Percentiles rank a stretch among this genome's conserved stretches.
Conservation (phyloP, 805 yeast species). For the Wickerhamiella australiensis region DNA sequence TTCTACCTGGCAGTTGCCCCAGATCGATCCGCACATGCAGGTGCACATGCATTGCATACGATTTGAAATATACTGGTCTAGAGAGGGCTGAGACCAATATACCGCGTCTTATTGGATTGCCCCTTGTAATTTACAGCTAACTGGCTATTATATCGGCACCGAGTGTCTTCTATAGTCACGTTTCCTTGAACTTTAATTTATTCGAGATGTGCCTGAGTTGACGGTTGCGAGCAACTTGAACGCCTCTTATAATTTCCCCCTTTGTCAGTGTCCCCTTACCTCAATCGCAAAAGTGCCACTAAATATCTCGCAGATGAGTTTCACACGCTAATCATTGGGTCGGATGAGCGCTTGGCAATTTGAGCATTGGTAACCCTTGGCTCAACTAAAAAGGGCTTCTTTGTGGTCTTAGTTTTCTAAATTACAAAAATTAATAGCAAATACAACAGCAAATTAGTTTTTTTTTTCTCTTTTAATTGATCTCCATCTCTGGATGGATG, state of each 20-base stretch:
- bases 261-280: too few relatives aligned
- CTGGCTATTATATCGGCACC: too few relatives aligned
- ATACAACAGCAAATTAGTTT: not conserved
- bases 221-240: too few relatives aligned
- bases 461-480: not conserved
- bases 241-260: too few relatives aligned
- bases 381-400: not conserved
- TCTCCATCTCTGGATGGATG: not conserved
- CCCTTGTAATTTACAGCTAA: not conserved
- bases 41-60: conserved; percentile 1
- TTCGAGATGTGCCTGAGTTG: too few relatives aligned
- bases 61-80: not conserved
- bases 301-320: too few relatives aligned
- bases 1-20: not conserved
- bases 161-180: too few relatives aligned
- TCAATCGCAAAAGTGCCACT: too few relatives aligned
- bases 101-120: not conserved
- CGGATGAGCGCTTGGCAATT: too few relatives aligned
- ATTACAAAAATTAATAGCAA: not conserved
- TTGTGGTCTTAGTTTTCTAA: not conserved
- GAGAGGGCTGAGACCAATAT: not conserved
- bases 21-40: not conserved
- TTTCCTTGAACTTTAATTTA: too few relatives aligned
- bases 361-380: too few relatives aligned
- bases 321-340: too few relatives aligned